Evolutionary conservation across 1,139 yeast species (phyloP), one percentile per base, ranked within the genome.

Genomic region (Arxiozyma telluris): DNA sequence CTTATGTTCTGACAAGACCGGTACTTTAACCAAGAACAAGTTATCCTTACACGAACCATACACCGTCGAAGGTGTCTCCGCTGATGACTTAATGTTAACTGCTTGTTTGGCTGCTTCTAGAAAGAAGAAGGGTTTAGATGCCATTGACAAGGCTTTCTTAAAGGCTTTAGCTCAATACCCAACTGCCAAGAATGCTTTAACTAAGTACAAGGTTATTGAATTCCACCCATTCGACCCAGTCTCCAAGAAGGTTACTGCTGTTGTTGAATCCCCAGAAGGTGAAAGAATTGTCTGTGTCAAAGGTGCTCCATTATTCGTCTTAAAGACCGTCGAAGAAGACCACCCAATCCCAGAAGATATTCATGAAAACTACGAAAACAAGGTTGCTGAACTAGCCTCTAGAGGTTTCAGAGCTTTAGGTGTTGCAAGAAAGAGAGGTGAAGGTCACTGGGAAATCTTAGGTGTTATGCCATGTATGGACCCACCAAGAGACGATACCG

Each of bases 401-500:
- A 87, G 96, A 84, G 96, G 96, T 84, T 89, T 89, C 95, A 83
- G 96, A 79, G 90, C 96, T 71, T 81, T 89, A 72, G 96, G 96
- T 87, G 96, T 89, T 79, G 96, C 96, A 68, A 89, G 96, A 82
- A 89, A 89, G 94, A 86, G 95, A 85, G 96, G 96, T 78, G 96
- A 89, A 76, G 96, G 95, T 74, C 96, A 88, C 84, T 89, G 96
- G 96, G 96, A 89, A 80, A 86, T 89, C 69, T 81, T 89, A 71
- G 96, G 96, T 79, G 91, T 89, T 79, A 88, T 89, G 95, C 96
- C 96, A 75, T 88, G 96, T 82, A 88, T 89, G 93, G 96, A 89
- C 77, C 96, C 96, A 71, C 96, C 96, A 78, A 87, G 96, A 84
- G 96, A 88, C 74, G 96, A 89, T 75, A 89, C 96, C 82, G 96